A percentile compares a stretch with the other conserved stretches of the same genome.
phyloP scores from a whole-genome alignment of 129 eudicot genomes.

The Escallonia herrerae region DNA sequence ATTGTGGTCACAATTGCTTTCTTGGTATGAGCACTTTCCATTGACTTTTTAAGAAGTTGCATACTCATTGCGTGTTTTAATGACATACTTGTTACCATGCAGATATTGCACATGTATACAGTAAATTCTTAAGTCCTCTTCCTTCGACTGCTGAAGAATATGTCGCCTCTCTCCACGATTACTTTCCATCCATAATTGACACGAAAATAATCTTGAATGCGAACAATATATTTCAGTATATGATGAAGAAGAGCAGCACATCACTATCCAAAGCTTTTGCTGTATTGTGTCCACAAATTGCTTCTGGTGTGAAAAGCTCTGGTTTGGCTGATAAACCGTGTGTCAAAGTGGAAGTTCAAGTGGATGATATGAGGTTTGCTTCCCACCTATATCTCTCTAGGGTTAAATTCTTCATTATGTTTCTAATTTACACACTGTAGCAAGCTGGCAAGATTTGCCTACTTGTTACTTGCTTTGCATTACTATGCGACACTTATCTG shows the following conservation, averaged over 20 bases:
- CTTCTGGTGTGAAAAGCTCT: constrained; percentile 30
- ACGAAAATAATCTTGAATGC: constrained; percentile 72
- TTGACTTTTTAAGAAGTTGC: not conserved
- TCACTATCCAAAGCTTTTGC: constrained; percentile 80
- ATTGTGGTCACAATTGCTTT: constrained; percentile 97
- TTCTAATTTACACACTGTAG: not conserved
- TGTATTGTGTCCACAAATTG: constrained; percentile 64
- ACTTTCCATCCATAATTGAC: constrained; percentile 74
- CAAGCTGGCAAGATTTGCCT: constrained; percentile 7
- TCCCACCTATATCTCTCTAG: not conserved
- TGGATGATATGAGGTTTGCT: constrained; percentile 82
- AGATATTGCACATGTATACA: constrained; percentile 87
- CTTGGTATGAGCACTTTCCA: constrained; percentile 48
- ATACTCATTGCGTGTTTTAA: not conserved
- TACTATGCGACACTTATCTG: not conserved
- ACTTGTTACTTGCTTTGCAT: not conserved
- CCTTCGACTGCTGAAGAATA: constrained; percentile 70
- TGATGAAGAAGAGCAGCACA: constrained; percentile 60
- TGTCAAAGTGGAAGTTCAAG: constrained; percentile 86
- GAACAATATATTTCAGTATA: constrained; percentile 26
- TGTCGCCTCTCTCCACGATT: constrained; percentile 37
- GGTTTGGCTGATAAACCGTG: constrained; percentile 27
- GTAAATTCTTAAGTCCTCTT: constrained; percentile 80
- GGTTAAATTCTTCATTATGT: not conserved
- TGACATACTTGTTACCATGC: constrained; percentile 22